Evolutionary conservation across 1,284 basidiomycete species (phyloP).

Genomic region (Phlebopus sp.): DNA sequence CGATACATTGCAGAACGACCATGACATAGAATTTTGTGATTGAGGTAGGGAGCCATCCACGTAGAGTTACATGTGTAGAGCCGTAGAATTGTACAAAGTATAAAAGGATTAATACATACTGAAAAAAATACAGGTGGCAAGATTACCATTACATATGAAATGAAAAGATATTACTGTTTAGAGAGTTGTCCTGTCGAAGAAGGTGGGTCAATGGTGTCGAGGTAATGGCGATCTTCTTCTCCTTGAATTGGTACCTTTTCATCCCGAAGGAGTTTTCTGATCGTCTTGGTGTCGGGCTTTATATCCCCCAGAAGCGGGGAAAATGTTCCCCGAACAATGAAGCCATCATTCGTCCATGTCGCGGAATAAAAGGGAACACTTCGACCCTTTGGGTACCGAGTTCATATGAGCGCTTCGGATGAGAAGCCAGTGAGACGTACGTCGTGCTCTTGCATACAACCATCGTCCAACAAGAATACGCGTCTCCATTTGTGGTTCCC

Average conservation of each 20-base stretch:
- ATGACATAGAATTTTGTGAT: no score
- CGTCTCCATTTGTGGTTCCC: background rate
- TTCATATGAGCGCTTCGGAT: background rate
- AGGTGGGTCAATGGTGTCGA: background rate
- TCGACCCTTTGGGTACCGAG: background rate
- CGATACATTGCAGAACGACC: no score
- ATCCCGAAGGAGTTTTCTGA: background rate
- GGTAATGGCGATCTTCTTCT: background rate
- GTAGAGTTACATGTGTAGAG: no score
- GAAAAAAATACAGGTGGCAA: no score
- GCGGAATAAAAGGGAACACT: background rate
- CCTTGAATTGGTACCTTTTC: background rate
- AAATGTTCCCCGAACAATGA: background rate
- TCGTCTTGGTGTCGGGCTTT: constrained; percentile 1
- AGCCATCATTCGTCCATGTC: background rate
- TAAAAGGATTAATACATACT: no score
- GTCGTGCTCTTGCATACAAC: background rate
- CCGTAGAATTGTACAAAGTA: no score
- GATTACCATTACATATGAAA: constrained; percentile 19
- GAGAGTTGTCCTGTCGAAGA: background rate
- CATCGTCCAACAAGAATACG: background rate
- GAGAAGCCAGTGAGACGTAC: background rate
- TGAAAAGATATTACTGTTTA: constrained; percentile 10
- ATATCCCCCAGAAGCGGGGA: background rate
- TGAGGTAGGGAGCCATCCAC: no score